Base-by-base conservation (phyloP, 208 protist genomes). In the Naegleria fowleri region DNA sequence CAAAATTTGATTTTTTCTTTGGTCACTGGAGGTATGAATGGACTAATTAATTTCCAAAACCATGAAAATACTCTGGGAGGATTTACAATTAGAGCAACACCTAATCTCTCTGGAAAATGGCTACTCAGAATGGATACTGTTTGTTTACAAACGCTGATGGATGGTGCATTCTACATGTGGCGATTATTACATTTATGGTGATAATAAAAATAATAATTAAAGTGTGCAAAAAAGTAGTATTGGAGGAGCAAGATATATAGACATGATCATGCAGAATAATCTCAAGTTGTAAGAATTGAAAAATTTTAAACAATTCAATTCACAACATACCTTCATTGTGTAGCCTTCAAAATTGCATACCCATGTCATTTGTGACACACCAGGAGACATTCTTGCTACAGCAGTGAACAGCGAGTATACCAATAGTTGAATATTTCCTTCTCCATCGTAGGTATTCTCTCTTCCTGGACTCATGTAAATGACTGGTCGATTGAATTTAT, bases 81-180 rank as follows among this genome's bases (percentile, higher is more conserved):
- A 92, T 97, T 96, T 79, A 97, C 93, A 83, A 94, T 94, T 67
- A 97, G 92, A 92, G 96, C 96, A 92, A 96, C 94, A 43, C 96
- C 96, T 87, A 97, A 91, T 15, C 96, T 93, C 91, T 97, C 96
- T 15, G 96, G 96, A 92, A 93, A 97, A 93, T 97, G 95, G 88
- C 95, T 93, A 91, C 96, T 95, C 40, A 97, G 94, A 84, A 84
- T 84, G 7, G 16, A 16, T 39, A 84, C 38, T 40, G 38, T 84
- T 41, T 84, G 76, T 84, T 84, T 84, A 84, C 33, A 84, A 6
- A 84, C 38, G 15, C 25, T 38, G 11, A 84, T 0, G 6, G 22
- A 16, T 84, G 76, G 76, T 40, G 38, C 38, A 40, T 84, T 84
- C 38, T 84, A n/a, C n/a, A n/a, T n/a, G n/a, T n/a, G n/a, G n/a